Base-by-base conservation (phyloP, 2,329 filamentous ascomycete species). In the Sclerotinia trifoliorum region DNA sequence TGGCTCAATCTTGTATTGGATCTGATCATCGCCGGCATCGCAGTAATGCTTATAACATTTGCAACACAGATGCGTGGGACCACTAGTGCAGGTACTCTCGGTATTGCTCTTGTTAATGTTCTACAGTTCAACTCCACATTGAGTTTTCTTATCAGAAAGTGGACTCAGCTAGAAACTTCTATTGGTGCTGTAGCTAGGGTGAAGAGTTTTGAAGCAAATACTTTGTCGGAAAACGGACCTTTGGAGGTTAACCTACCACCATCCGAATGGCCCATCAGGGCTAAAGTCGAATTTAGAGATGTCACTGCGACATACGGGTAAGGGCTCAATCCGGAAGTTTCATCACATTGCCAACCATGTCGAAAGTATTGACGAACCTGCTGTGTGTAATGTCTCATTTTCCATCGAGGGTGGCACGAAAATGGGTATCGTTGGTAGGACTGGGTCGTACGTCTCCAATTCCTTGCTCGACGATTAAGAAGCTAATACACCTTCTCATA, bases 1-100 rank as follows among this genome's bases (percentile, higher is more conserved):
- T 88, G 86, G 86, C 79, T 88, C 0, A 80, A 75, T 0, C 78
- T 88, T 0, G 80, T 82, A 0, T 88, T 96, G 69, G 84, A 83
- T 52, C 32, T 75, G 6, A 35, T 74, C 17, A 69, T 73, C 7
- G 67, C 69, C 17, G 70, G 54, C 0, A 58, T 73, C n/a, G 78
- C 78, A 2, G 69, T 73, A 13, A 52, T 70, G 29, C 60, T 76
- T 2, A 67, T 74, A 26, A 63, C 65, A 15, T 60, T 75, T 19
- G 74, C 72, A 8, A 67, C 66, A 7, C 68, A 56, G 26, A 58
- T 75, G 5, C 42, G 60, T 2, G 24, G 46, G 1, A 70, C 63
- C 2, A 72, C 72, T 1, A 73, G 65, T 57, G 58, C 66, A 42
- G 73, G 70, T 19, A 54, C 56, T 13, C 57, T 74, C 2, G 74